phyloP scores from a whole-genome alignment of 371 early-diverging fungal species.

The Apophysomyces elegans region DNA sequence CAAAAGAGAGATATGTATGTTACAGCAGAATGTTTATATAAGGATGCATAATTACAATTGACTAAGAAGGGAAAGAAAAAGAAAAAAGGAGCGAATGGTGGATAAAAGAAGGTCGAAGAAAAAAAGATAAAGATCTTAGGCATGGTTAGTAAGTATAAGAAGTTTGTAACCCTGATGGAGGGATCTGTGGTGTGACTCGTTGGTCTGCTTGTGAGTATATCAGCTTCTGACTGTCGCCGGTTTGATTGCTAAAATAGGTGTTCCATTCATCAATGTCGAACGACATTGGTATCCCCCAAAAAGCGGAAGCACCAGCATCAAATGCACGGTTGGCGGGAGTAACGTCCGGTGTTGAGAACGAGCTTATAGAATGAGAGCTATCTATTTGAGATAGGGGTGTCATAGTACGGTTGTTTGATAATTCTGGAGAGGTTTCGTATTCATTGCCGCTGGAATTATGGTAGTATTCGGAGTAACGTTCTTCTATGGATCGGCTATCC shows the following conservation, averaged over 20 bases:
- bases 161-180: not conserved
- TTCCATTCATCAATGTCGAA: constrained; percentile 36
- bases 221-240: constrained; percentile 1
- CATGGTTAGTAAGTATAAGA: constrained; percentile 1
- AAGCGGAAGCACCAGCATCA: constrained; percentile 27
- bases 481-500: not conserved
- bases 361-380: constrained; percentile 10
- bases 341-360: constrained; percentile 6
- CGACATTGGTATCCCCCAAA: constrained; percentile 32
- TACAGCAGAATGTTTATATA: constrained; percentile 10
- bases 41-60: constrained; percentile 8
- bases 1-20: not conserved
- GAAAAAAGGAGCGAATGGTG: constrained; percentile 2
- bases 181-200: not conserved
- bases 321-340: constrained; percentile 4
- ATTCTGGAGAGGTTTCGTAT: constrained; percentile 1
- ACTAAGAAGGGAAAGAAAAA: constrained; percentile 5
- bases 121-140: not conserved
- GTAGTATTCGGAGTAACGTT: not conserved
- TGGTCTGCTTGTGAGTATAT: not conserved
- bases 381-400: not conserved
- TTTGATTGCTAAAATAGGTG: constrained; percentile 26
- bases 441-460: not conserved
- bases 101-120: constrained; percentile 4
- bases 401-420: not conserved